These are phyloP conservation scores for Aspergillus flavus DNA, from an alignment of 2,329 filamentous ascomycete species.

Conservation along the genomic window DNA sequence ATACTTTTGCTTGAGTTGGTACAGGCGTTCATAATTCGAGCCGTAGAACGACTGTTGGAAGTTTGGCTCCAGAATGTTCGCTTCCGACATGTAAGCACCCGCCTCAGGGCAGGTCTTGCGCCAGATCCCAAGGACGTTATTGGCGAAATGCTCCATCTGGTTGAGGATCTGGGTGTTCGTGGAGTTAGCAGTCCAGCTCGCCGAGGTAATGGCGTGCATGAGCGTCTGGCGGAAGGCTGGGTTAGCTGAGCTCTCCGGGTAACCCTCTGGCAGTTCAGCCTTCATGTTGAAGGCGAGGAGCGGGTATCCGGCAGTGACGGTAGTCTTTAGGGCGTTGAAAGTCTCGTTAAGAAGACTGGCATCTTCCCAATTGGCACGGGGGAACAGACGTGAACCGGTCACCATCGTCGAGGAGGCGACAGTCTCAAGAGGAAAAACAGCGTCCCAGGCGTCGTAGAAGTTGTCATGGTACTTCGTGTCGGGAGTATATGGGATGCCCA, in stretches of 20 bases:
- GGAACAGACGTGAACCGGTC: constrained; percentile 39
- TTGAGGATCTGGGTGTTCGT: constrained; percentile 41
- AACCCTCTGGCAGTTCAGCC: constrained; percentile 24
- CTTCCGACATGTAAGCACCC: constrained; percentile 50
- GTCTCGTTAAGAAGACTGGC: constrained; percentile 30
- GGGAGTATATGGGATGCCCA: constrained; percentile 28
- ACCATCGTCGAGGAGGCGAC: constrained; percentile 25
- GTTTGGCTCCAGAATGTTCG: constrained; percentile 44
- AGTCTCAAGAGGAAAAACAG: constrained; percentile 31
- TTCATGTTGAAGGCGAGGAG: constrained; percentile 39
- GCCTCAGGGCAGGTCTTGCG: constrained; percentile 27
- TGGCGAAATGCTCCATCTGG: constrained; percentile 25
- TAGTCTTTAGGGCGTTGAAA: constrained; percentile 27
- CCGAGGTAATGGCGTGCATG: constrained; percentile 30
- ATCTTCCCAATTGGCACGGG: constrained; percentile 36
- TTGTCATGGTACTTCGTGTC: constrained; percentile 30
- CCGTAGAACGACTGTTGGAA: constrained; percentile 37
- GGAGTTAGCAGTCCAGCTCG: constrained; percentile 24
- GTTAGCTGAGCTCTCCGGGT: constrained; percentile 24
- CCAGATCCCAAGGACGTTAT: constrained; percentile 26
- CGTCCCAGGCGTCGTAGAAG: constrained; percentile 31
- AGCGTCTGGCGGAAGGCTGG: constrained; percentile 29
- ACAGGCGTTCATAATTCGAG: constrained; percentile 29
- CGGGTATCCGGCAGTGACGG: constrained; percentile 28
- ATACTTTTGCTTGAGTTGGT: constrained; percentile 54